Base-by-base conservation (phyloP, 2,329 filamentous ascomycete species). In the Talaromyces atroroseus region DNA sequence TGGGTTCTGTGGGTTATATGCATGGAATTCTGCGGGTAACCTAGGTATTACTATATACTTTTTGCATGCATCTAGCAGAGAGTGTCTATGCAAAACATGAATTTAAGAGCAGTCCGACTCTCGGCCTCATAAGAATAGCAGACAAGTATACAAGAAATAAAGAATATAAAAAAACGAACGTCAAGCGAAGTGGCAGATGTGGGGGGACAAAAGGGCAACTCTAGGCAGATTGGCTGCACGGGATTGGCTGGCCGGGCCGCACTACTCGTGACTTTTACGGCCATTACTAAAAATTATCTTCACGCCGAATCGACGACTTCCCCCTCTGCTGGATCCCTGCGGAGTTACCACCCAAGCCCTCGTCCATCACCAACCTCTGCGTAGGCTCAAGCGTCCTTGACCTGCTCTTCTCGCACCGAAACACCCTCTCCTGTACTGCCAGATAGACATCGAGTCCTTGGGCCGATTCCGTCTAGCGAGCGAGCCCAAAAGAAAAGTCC, bases 211-310 rank as follows among this genome's bases (percentile, higher is more conserved):
- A 36, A n/a, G n/a, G n/a, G n/a, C n/a, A 21, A 2, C 3, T 58
- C 65, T 59, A 60, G 63, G 60, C 62, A 21, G 45, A 26, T 42
- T 32, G 29, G 21, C 16, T 20, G 21, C 24, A 20, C 32, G 24
- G 21, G 24, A 46, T 50, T 50, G 48, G 54, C 54, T 46, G n/a
- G 48, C 26, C 54, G 26, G 40, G 23, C 59, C 64, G 61, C 64
- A 67, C 64, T 62, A 65, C 29, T 23, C 32, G 20, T 70, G 68
- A 71, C 67, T 69, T 71, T 70, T 69, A 69, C 68, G n/a, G 69
- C 66, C 68, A 69, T 69, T 66, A 71, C 70, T 72, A 72, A 72
- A 72, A 71, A 66, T 72, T 70, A 71, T 71, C 68, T 62, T 67
- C 64, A 65, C 67, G 68, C 64, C 69, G 44, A 24, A 58, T 58